These are phyloP conservation scores for Globisporangium barbulae DNA, from an alignment of 352 stramenopile genomes.

Conservation along the genomic window DNA sequence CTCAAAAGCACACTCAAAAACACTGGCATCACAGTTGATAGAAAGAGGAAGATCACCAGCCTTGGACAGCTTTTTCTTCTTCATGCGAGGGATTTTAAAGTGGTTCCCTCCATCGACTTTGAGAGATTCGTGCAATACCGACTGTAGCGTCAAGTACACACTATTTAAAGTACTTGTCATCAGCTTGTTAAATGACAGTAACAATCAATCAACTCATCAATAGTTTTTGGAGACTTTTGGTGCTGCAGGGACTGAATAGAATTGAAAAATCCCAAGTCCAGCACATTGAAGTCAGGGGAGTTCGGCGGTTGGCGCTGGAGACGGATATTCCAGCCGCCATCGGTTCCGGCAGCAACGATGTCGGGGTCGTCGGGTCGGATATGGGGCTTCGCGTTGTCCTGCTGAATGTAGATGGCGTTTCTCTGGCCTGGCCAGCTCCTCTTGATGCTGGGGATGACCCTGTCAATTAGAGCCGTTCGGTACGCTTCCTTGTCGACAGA, in stretches of 20 bases:
- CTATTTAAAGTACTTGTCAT: background rate
- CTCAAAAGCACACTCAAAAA: background rate
- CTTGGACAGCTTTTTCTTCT: background rate
- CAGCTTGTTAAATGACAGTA: background rate
- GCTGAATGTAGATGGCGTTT: no score
- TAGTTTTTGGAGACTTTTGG: slow-evolving; percentile 4
- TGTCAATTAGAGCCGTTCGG: no score
- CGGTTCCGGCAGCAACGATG: no score
- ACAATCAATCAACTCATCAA: slow-evolving; percentile 4
- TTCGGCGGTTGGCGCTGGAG: no score
- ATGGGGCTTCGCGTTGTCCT: no score
- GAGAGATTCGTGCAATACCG: background rate
- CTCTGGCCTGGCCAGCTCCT: no score
- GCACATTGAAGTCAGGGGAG: no score
- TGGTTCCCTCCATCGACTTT: background rate
- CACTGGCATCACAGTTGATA: background rate
- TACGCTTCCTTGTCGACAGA: no score
- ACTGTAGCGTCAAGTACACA: background rate
- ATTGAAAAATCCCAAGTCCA: slow-evolving; percentile 2
- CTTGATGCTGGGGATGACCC: no score
- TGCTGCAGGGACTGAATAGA: background rate
- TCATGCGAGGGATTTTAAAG: background rate
- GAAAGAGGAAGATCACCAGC: background rate
- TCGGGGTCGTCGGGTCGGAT: no score
- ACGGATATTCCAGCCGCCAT: no score